A percentile compares a stretch with the other conserved stretches of the same genome.
phyloP scores from a whole-genome alignment of 2,329 filamentous ascomycete species.

The Rhexocercosporidium sp. region DNA sequence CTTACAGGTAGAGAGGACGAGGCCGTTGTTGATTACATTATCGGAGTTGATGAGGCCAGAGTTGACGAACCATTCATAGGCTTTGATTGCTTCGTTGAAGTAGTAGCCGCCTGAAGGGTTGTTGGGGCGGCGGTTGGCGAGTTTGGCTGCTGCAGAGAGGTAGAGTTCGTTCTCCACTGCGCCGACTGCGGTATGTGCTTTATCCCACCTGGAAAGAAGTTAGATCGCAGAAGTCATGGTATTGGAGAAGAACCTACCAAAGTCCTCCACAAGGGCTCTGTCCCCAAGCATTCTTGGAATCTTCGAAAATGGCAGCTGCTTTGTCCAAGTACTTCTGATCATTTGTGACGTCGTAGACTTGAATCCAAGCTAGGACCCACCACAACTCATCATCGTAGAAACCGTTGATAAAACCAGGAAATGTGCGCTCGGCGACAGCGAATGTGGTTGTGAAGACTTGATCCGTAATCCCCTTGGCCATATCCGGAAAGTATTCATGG shows the following conservation, averaged over 20 bases:
- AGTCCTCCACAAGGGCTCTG: conserved; percentile 59
- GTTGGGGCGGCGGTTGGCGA: conserved; percentile 61
- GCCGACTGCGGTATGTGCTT: conserved; percentile 56
- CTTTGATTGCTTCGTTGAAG: conserved; percentile 57
- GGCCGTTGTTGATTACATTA: conserved; percentile 59
- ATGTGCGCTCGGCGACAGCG: conserved; percentile 36
- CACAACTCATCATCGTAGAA: conserved; percentile 67
- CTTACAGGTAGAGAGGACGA: conserved; percentile 52
- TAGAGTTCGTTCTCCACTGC: conserved; percentile 64
- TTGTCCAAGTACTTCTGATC: conserved; percentile 58
- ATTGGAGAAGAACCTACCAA: conserved; percentile 42
- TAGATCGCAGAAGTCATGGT: background rate
- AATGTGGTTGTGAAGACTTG: conserved; percentile 36
- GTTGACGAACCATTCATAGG: conserved; percentile 56
- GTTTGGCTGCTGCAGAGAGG: conserved; percentile 57
- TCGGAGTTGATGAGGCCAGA: conserved; percentile 53
- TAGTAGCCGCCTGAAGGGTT: conserved; percentile 55
- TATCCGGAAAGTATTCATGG: conserved; percentile 34
- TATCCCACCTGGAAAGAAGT: conserved; percentile 53
- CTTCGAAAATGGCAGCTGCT: conserved; percentile 59
- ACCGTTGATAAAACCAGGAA: conserved; percentile 54
- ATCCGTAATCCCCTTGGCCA: conserved; percentile 26
- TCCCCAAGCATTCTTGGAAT: conserved; percentile 57
- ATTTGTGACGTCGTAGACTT: conserved; percentile 59
- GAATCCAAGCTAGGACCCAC: conserved; percentile 66